phyloP scores from a whole-genome alignment of 2,329 filamentous ascomycete genomes.

The Beauveria sp. region DNA sequence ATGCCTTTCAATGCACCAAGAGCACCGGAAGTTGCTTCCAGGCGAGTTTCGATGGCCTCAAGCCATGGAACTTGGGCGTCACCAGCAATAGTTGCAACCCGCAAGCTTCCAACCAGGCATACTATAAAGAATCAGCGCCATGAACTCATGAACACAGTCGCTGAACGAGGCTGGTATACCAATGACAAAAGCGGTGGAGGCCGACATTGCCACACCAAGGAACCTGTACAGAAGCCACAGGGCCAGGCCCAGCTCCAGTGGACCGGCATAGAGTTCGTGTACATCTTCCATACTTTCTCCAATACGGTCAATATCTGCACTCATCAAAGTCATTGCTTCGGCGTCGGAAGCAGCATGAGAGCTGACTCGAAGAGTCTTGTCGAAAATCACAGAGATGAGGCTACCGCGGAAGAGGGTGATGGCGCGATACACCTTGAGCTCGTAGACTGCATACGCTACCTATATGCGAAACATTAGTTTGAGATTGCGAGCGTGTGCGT shows the following conservation, averaged over 20 bases:
- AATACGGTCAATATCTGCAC: conserved; percentile 33
- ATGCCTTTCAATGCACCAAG: conserved; percentile 30
- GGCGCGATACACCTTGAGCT: conserved; percentile 27
- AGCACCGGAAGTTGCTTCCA: conserved; percentile 18
- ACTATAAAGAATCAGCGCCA: neutral
- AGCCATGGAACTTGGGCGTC: conserved; percentile 20
- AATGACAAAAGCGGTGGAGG: conserved; percentile 17
- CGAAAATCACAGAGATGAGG: conserved; percentile 39
- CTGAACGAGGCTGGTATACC: conserved; percentile 1
- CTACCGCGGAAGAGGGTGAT: conserved; percentile 27
- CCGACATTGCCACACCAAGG: conserved; percentile 17
- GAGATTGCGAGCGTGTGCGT: neutral
- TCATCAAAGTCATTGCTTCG: conserved; percentile 34
- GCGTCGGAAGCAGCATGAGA: conserved; percentile 23
- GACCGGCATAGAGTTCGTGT: conserved; percentile 27
- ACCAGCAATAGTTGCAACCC: conserved; percentile 16
- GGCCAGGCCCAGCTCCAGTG: conserved; percentile 27
- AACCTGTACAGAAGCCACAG: conserved; percentile 26
- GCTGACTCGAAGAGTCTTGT: conserved; percentile 31
- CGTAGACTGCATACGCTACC: conserved; percentile 16
- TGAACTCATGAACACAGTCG: neutral
- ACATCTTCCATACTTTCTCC: conserved; percentile 19
- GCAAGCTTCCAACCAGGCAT: conserved; percentile 15
- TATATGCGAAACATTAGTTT: neutral
- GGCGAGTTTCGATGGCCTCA: conserved; percentile 20